Evolutionary conservation across 2,329 filamentous ascomycete genomes (phyloP), one percentile per base, ranked within the genome.

Genomic region (Phyllosticta citribraziliensis): DNA sequence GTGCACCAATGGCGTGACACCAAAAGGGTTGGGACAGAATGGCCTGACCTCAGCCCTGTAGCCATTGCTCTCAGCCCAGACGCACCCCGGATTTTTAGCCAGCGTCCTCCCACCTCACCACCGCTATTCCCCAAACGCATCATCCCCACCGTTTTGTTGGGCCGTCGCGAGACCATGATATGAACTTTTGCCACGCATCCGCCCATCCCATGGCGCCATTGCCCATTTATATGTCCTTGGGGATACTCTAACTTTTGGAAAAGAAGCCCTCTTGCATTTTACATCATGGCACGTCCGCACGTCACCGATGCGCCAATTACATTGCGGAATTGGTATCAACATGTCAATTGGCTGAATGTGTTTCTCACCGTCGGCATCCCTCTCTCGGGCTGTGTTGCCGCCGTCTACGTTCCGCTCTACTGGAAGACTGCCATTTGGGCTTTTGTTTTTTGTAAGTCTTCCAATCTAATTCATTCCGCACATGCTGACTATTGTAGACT

Each of bases 261-360:
- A 6, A 47, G 17, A 47, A 47, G 40, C 40, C 40, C 40, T 17
- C 40, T 47, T n/a, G 17, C n/a, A 47, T 47, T 47, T 47, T 40
- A 12, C 19, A 40, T 27, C 8, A 61, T 61, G 59, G 59, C 58
- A n/a, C 53, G 47, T 1, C 58, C 52, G 52, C 91, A 96, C 76
- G 94, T 96, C 76, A 85, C 89, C 66, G 91, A 95, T 66, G 84
- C 84, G 65, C 88, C 88, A 62, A 87, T 95, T 68, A 96, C 89
- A 63, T 82, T 80, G 75, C 79, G 81, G 70, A 96, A 96, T 80
- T 94, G 89, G 89, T 86, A 91, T 78, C 88, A 92, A 78, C 91
- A 96, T 73, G 83, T 96, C 80, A 91, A 96, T 82, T 96, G 91
- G 91, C 82, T 96, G 67, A 96, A 96, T 75, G 86, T 89, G 65